Conservation (phyloP, 345 rosid genomes). For the Lumnitzera littorea region DNA sequence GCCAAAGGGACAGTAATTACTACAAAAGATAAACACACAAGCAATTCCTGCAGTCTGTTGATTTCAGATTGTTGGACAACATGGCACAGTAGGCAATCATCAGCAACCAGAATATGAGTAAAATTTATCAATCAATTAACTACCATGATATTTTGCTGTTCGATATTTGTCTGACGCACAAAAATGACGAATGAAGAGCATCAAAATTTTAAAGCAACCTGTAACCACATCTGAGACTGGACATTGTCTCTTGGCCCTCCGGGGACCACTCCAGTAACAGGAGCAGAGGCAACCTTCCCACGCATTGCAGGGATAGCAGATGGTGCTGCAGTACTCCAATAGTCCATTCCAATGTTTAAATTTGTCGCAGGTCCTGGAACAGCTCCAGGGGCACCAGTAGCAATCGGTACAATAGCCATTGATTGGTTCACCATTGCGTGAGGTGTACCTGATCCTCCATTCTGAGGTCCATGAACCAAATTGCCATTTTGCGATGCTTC, state of each 20-base stretch:
- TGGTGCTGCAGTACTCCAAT: conserved; percentile 82
- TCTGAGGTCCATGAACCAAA: conserved; percentile 52
- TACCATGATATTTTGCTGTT: no score
- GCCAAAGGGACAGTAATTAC: no score
- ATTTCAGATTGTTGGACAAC: no score
- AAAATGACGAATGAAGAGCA: not conserved
- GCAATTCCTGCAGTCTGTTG: no score
- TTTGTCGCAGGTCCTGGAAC: conserved; percentile 85
- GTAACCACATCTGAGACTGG: conserved; percentile 84
- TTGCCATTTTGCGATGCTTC: conserved; percentile 77
- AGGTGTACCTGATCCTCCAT: conserved; percentile 52
- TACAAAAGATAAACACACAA: no score
- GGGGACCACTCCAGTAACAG: conserved; percentile 53
- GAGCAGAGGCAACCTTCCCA: conserved; percentile 64
- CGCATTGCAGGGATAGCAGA: conserved; percentile 50
- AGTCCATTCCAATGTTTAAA: conserved; percentile 97
- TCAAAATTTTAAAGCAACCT: conserved; percentile 29
- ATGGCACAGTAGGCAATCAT: no score
- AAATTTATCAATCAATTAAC: no score
- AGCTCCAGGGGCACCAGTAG: conserved; percentile 48
- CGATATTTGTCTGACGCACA: no score
- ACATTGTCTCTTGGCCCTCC: conserved; percentile 58
- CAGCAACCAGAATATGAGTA: no score
- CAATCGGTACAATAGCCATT: conserved; percentile 51
- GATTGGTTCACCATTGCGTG: conserved; percentile 40